Percentiles rank a stretch among this genome's conserved stretches.
These are phyloP conservation scores for Verticillium dahliae DNA, from an alignment of 2,329 filamentous ascomycete species.

Conservation along the genomic window DNA sequence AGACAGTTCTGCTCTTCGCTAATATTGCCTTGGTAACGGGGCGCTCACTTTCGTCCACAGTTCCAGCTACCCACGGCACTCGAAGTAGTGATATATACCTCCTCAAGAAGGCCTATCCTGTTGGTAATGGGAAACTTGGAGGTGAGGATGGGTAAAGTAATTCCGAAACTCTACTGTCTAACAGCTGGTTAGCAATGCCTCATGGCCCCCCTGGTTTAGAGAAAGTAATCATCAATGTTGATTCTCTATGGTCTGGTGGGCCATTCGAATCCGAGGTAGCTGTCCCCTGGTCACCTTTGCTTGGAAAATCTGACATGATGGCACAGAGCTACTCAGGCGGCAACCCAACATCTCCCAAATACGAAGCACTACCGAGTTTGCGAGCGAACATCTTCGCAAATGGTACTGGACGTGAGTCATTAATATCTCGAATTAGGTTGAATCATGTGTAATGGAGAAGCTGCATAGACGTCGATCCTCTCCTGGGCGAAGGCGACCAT, in stretches of 20 bases:
- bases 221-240: slow-evolving; percentile 37
- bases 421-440: too few species aligned
- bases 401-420: slow-evolving; percentile 33
- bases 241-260: slow-evolving; percentile 43
- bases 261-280: slow-evolving; percentile 35
- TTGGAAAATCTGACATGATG: background rate
- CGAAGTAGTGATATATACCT: slow-evolving; percentile 2
- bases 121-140: slow-evolving; percentile 42
- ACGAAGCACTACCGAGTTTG: slow-evolving; percentile 30
- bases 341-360: slow-evolving; percentile 30
- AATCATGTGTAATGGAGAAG: background rate
- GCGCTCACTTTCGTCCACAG: slow-evolving; percentile 4
- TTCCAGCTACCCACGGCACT: slow-evolving; percentile 2
- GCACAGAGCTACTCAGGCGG: slow-evolving; percentile 36
- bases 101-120: slow-evolving; percentile 31
- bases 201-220: slow-evolving; percentile 35
- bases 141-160: slow-evolving; percentile 16
- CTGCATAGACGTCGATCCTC: slow-evolving; percentile 21
- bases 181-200: slow-evolving; percentile 24
- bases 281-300: too few species aligned
- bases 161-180: background rate
- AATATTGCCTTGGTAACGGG: background rate
- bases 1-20: background rate
- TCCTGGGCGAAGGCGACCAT: slow-evolving; percentile 29
- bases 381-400: slow-evolving; percentile 40